These are phyloP conservation scores for Syzygium jambos DNA, from an alignment of 345 rosid genomes.

Conservation along the genomic window DNA sequence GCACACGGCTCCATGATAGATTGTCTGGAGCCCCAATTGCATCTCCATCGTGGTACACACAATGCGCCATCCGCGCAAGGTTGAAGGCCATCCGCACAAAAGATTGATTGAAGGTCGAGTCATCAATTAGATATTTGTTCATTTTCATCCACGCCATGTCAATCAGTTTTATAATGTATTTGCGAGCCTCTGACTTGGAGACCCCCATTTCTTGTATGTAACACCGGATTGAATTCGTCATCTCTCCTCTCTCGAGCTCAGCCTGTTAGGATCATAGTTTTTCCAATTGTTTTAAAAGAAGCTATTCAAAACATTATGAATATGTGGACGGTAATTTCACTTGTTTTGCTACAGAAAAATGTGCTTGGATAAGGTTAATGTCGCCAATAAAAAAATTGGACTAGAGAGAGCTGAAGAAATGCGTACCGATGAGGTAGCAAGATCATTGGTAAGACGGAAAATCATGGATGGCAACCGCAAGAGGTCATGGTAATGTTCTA, in stretches of 20 bases:
- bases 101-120: neutral
- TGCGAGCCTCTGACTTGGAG: slow-evolving; percentile 8
- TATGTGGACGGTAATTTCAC: neutral
- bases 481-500: slow-evolving; percentile 13
- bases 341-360: no score
- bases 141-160: slow-evolving; percentile 25
- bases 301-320: neutral
- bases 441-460: slow-evolving; percentile 30
- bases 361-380: no score
- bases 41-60: slow-evolving; percentile 25
- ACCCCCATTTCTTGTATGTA: slow-evolving; percentile 20
- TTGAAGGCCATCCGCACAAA: slow-evolving; percentile 12
- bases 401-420: no score
- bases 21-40: slow-evolving; percentile 20
- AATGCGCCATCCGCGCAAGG: slow-evolving; percentile 17
- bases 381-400: neutral
- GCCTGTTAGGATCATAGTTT: slow-evolving; percentile 6
- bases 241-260: slow-evolving; percentile 26
- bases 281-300: neutral
- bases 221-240: slow-evolving; percentile 14
- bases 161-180: slow-evolving; percentile 8
- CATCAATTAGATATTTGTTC: slow-evolving; percentile 4
- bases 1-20: neutral
- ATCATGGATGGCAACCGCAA: slow-evolving; percentile 21
- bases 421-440: slow-evolving; percentile 29